Conservation (phyloP, 116 monocot species). For the Papilionanthe hybrid region DNA sequence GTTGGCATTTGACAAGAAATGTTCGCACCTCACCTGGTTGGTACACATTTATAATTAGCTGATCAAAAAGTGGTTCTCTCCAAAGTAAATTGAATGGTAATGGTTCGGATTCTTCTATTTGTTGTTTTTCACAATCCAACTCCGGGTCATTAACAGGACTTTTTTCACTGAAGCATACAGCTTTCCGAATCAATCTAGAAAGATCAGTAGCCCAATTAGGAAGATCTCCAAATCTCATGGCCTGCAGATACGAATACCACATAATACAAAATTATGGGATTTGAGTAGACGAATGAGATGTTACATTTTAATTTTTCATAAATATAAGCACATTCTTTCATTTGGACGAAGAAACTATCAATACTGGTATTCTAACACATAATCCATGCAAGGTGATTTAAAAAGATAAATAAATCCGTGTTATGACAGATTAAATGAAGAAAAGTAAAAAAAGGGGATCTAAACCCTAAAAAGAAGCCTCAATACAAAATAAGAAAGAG, state of each 20-base stretch:
- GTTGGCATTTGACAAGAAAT: not conserved
- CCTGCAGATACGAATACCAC: constrained; percentile 23
- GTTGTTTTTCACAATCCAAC: constrained; percentile 12
- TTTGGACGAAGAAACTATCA: not conserved
- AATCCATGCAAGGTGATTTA: not conserved
- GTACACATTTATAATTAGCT: constrained; percentile 81
- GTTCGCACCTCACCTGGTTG: constrained; percentile 79
- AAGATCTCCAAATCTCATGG: constrained; percentile 97
- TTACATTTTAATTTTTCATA: not conserved
- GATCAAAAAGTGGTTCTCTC: constrained; percentile 93
- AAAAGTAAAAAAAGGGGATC: too few relatives aligned
- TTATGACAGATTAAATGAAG: not conserved
- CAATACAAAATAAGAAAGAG: not conserved
- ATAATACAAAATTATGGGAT: not conserved
- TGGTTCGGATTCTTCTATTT: constrained; percentile 25
- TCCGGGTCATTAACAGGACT: not conserved
- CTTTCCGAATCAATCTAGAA: constrained; percentile 38
- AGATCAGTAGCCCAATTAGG: constrained; percentile 78
- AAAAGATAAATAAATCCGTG: not conserved
- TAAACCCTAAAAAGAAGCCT: not conserved
- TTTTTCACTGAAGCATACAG: constrained; percentile 29
- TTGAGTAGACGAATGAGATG: not conserved
- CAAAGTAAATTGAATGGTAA: constrained; percentile 65
- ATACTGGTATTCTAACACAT: too few relatives aligned
- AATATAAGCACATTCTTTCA: not conserved